Conservation (phyloP, 2,329 filamentous ascomycete genomes). For the Furcasterigmium furcatum region DNA sequence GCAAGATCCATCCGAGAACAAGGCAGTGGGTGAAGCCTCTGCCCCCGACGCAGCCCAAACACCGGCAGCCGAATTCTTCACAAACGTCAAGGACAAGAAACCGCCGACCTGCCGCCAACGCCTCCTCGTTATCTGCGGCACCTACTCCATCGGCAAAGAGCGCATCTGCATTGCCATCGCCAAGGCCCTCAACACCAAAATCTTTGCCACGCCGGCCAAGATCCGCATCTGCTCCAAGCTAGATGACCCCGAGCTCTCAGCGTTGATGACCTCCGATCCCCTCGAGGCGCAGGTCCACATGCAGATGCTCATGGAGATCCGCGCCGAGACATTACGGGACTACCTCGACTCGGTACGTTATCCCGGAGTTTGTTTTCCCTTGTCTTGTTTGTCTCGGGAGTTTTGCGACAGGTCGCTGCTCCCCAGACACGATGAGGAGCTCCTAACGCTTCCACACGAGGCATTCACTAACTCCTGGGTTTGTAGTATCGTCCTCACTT, state of each 20-base stretch:
- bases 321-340: constrained; percentile 84
- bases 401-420: too few relatives aligned
- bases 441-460: too few relatives aligned
- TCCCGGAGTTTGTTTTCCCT: too few relatives aligned
- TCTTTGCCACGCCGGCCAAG: constrained; percentile 82
- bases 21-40: constrained; percentile 17
- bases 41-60: constrained; percentile 17
- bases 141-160: constrained; percentile 97
- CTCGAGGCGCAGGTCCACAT: constrained; percentile 92
- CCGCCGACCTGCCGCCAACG: constrained; percentile 46
- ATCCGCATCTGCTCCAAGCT: constrained; percentile 81
- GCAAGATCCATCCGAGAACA: constrained; percentile 7
- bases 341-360: constrained; percentile 82
- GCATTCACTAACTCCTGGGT: too few relatives aligned
- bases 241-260: constrained; percentile 77
- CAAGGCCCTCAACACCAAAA: constrained; percentile 78
- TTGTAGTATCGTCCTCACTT: constrained; percentile 82
- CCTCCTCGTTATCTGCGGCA: constrained; percentile 88
- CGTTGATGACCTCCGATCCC: constrained; percentile 76
- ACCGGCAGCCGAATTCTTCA: not conserved
- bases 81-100: constrained; percentile 2
- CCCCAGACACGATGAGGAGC: too few relatives aligned
- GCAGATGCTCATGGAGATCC: constrained; percentile 93
- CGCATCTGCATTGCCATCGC: constrained; percentile 93
- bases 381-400: too few relatives aligned